A percentile compares a stretch with the other conserved stretches of the same genome.
These are phyloP conservation scores for Ophiostoma fasciatum DNA, from an alignment of 2,329 filamentous ascomycete species.

Conservation along the genomic window DNA sequence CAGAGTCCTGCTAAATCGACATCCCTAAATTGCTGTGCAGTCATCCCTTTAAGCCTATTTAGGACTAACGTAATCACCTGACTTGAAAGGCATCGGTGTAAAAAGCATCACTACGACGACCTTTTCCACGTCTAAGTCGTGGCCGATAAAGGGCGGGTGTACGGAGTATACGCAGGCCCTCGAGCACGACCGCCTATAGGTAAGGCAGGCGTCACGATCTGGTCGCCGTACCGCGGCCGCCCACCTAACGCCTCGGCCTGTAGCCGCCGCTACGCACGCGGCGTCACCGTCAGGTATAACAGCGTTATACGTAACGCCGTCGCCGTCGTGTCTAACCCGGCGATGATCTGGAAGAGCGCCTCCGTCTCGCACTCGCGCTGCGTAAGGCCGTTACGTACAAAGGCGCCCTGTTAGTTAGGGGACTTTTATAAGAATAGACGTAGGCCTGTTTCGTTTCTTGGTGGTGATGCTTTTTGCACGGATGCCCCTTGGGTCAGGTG, in stretches of 20 bases:
- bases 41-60: no score
- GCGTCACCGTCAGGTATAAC: slow-evolving; percentile 14
- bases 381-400: slow-evolving; percentile 24
- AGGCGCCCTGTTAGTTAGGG: slow-evolving; percentile 20
- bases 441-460: no score
- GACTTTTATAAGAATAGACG: no score
- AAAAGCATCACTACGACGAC: no score
- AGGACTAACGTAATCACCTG: no score
- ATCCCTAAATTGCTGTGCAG: no score
- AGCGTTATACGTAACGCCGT: slow-evolving; percentile 16
- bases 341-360: slow-evolving; percentile 24
- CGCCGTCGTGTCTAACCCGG: slow-evolving; percentile 19
- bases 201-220: slow-evolving; percentile 23
- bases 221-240: slow-evolving; percentile 3
- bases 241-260: slow-evolving; percentile 20
- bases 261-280: slow-evolving; percentile 13
- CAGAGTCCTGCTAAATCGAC: no score
- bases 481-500: no score
- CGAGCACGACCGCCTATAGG: slow-evolving; percentile 33
- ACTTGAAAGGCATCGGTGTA: no score
- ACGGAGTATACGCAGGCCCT: slow-evolving; percentile 33
- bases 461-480: no score
- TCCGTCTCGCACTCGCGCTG: slow-evolving; percentile 28
- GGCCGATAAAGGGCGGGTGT: slow-evolving; percentile 26
- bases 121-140: slow-evolving; percentile 14